A percentile compares a stretch with the other conserved stretches of the same genome.
Evolutionary conservation across 2,329 filamentous ascomycete species (phyloP).

Genomic region (Cladosporium sp.): DNA sequence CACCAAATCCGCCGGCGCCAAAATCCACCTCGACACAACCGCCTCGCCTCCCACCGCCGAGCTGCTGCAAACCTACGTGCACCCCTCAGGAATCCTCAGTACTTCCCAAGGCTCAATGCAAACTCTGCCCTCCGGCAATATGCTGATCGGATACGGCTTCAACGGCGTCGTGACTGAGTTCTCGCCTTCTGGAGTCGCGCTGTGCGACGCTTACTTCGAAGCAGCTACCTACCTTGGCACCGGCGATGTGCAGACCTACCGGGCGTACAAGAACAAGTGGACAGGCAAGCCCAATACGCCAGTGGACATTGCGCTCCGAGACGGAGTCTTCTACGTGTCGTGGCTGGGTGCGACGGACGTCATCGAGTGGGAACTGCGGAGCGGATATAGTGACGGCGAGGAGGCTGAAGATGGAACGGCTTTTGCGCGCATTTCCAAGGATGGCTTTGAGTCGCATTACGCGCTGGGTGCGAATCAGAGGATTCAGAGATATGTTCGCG

Average conservation of each 20-base stretch:
- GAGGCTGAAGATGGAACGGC: conserved; percentile 17
- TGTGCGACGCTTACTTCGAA: conserved; percentile 49
- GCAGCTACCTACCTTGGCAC: conserved; percentile 23
- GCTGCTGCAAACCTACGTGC: conserved; percentile 23
- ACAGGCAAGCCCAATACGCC: conserved; percentile 30
- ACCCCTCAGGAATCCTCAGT: conserved; percentile 32
- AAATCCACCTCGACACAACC: conserved; percentile 20
- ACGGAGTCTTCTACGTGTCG: conserved; percentile 48
- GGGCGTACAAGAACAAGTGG: conserved; percentile 50
- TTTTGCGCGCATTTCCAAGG: conserved; percentile 16
- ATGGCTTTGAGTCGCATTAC: conserved; percentile 39
- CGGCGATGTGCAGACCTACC: conserved; percentile 47
- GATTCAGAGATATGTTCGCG: conserved; percentile 22
- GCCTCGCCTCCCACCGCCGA: conserved; percentile 23
- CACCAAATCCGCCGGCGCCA: conserved; percentile 18
- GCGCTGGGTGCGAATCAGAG: conserved; percentile 16
- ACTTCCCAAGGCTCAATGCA: conserved; percentile 50
- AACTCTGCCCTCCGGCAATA: conserved; percentile 40
- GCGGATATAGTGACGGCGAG: conserved; percentile 9
- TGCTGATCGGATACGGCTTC: conserved; percentile 53
- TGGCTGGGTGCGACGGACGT: conserved; percentile 48
- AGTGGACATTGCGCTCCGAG: conserved; percentile 19
- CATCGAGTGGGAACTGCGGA: conserved; percentile 44
- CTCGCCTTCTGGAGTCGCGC: conserved; percentile 39
- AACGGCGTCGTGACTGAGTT: conserved; percentile 36